Evolutionary conservation across 768 basidiomycete genomes (phyloP).

Genomic region (Scleroderma bovista): DNA sequence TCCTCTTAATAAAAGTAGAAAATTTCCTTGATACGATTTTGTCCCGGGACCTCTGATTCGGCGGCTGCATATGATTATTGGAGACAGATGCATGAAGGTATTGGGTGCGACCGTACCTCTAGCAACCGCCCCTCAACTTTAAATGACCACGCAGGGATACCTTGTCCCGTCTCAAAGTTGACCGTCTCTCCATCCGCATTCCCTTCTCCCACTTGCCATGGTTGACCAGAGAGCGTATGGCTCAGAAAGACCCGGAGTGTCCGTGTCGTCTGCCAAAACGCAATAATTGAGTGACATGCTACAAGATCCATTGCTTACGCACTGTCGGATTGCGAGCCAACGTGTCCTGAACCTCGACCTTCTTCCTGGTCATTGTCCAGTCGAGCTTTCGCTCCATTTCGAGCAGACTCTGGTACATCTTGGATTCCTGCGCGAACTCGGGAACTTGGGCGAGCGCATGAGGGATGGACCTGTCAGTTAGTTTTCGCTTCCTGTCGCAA

Average conservation of each 20-base stretch:
- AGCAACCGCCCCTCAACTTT: slow-evolving; percentile 84
- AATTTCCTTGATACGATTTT: slow-evolving; percentile 67
- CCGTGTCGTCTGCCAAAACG: slow-evolving; percentile 59
- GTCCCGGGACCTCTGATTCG: slow-evolving; percentile 61
- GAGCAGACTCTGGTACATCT: slow-evolving; percentile 80
- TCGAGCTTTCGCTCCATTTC: slow-evolving; percentile 90
- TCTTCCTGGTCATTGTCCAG: slow-evolving; percentile 92
- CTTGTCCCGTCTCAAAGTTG: slow-evolving; percentile 78
- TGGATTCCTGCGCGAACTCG: slow-evolving; percentile 74
- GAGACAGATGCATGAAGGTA: background rate
- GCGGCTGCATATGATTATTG: slow-evolving; percentile 32
- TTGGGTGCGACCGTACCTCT: slow-evolving; percentile 46
- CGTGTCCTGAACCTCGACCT: slow-evolving; percentile 88
- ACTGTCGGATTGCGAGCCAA: slow-evolving; percentile 64
- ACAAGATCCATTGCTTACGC: background rate
- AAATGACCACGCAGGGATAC: slow-evolving; percentile 85
- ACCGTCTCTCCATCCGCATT: slow-evolving; percentile 31
- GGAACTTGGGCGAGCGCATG: slow-evolving; percentile 69
- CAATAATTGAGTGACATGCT: slow-evolving; percentile 1
- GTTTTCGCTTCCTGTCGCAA: slow-evolving; percentile 59
- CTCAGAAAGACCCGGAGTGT: slow-evolving; percentile 83
- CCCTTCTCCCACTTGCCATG: slow-evolving; percentile 65
- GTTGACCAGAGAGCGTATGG: slow-evolving; percentile 79
- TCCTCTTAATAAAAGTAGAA: slow-evolving; percentile 78
- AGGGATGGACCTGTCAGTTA: slow-evolving; percentile 75